Conservation (phyloP, 495 filamentous ascomycete species). For the Aspergillus indologenus region DNA sequence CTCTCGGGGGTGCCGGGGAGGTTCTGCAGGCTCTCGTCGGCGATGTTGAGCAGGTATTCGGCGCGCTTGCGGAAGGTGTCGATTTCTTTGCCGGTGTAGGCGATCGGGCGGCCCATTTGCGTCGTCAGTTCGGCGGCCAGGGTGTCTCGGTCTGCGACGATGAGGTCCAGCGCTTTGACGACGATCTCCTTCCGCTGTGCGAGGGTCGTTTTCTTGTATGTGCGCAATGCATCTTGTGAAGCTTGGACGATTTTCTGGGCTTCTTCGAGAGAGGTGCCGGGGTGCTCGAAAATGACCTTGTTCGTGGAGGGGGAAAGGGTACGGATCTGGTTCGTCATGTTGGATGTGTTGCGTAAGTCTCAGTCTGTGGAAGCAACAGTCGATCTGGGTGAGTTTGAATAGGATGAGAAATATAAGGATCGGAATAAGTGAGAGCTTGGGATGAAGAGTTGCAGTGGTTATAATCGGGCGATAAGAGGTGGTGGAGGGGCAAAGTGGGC, state of each 20-base stretch:
- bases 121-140: conserved; percentile 78
- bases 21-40: conserved; percentile 57
- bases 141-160: conserved; percentile 68
- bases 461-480: conserved; percentile 6
- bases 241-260: conserved; percentile 61
- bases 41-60: conserved; percentile 80
- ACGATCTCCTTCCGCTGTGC: conserved; percentile 73
- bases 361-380: neutral
- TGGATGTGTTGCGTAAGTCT: conserved; percentile 13
- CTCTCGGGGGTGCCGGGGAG: conserved; percentile 77
- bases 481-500: neutral
- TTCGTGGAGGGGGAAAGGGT: conserved; percentile 88
- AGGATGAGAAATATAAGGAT: too few species aligned
- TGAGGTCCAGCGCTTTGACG: conserved; percentile 67
- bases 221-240: conserved; percentile 68
- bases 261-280: conserved; percentile 66
- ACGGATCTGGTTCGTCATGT: conserved; percentile 79
- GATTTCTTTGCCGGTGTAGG: conserved; percentile 79
- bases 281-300: conserved; percentile 74
- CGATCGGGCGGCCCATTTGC: conserved; percentile 93
- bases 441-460: neutral
- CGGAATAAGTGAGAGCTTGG: neutral
- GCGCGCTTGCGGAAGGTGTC: conserved; percentile 77
- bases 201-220: conserved; percentile 62
- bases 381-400: neutral